Base-by-base conservation (phyloP, 495 filamentous ascomycete genomes). In the Trichoderma parareesei region DNA sequence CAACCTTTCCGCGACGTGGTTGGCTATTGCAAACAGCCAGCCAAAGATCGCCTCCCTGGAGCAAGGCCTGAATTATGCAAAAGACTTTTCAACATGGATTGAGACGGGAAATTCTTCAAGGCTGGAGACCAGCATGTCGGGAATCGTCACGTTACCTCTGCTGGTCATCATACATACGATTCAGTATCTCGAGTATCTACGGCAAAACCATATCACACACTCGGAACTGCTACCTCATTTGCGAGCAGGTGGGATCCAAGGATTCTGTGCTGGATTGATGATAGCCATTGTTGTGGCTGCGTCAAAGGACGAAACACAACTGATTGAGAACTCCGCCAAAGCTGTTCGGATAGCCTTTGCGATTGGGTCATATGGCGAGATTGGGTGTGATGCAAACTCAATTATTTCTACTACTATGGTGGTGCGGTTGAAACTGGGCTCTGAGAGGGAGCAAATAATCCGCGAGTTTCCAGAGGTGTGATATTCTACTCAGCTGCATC, bases 71-170 rank as follows among this genome's bases (percentile, higher is more conserved):
- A 61, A 20, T 20, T 14, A 16, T 38, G 57, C 38, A 38, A 3
- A 33, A 38, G 11, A 41, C 18, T 61, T 61, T 41, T 35, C 57
- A 6, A 18, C 35, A 61, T 61, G 57, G 57, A 33, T 61, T 20
- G 38, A 38, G 16, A 61, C 35, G n/a, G 57, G 57, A 38, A 33
- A 61, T 11, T 16, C 57, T 9, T 61, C 57, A n/a, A n/a, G 35
- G 4, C 33, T 61, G 57, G 57, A 61, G 18, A 20, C 16, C 14
- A 61, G 20, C 57, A 61, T 61, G 57, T 61, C 57, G 16, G 57
- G 57, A 11, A 41, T 61, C 18, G 57, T 41, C 20, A 61, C 57
- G 18, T 41, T 61, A 16, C 57, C 57, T 16, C 57, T 61, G 2
- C 33, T 61, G 35, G 18, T n/a, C 4, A 38, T 41, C 4, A 38